These are phyloP conservation scores for Ascochyta koolunga DNA, from an alignment of 2,329 filamentous ascomycete species.

Conservation along the genomic window DNA sequence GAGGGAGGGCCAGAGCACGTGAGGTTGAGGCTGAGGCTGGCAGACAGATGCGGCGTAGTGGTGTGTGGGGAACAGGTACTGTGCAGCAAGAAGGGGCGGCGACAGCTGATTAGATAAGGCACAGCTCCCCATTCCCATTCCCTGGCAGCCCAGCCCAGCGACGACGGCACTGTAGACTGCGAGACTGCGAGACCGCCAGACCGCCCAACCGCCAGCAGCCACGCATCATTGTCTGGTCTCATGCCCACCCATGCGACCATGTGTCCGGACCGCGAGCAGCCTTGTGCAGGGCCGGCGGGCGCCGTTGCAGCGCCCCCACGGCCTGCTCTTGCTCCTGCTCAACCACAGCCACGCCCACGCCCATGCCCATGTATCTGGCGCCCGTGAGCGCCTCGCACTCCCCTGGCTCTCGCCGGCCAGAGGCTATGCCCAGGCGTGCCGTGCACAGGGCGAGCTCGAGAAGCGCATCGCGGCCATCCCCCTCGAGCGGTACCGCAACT, in stretches of 20 bases:
- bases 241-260: conserved; percentile 58
- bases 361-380: conserved; percentile 3
- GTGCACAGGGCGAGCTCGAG: conserved; percentile 61
- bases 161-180: no score
- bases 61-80: conserved; percentile 10
- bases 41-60: conserved; percentile 15
- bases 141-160: no score
- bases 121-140: not conserved
- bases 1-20: conserved; percentile 1
- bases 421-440: conserved; percentile 46
- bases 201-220: not conserved
- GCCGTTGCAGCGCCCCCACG: conserved; percentile 30
- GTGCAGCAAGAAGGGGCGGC: not conserved
- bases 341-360: not conserved
- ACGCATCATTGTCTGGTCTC: conserved; percentile 11
- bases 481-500: conserved; percentile 84
- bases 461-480: conserved; percentile 74
- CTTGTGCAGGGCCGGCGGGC: conserved; percentile 47
- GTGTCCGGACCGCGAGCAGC: conserved; percentile 53
- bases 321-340: not conserved
- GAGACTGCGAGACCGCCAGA: no score
- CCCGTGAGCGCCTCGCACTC: conserved; percentile 42
- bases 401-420: not conserved
- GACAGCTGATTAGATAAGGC: conserved; percentile 12
- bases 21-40: conserved; percentile 2